Percentiles rank a stretch among this genome's conserved stretches.
phyloP scores from a whole-genome alignment of 192 early-diverging fungal species.

The Dissophora ornata region DNA sequence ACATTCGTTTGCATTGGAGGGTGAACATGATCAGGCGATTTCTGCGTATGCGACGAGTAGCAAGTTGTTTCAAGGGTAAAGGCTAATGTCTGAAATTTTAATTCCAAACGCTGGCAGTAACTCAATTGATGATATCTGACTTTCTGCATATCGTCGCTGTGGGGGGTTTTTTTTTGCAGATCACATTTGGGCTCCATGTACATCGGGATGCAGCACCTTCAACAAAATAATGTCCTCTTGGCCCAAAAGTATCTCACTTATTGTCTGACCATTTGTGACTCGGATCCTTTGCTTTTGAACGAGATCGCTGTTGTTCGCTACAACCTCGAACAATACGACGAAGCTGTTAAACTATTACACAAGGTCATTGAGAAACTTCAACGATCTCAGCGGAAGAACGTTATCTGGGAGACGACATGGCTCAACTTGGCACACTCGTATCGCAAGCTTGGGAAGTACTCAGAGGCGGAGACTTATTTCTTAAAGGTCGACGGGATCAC shows the following conservation, averaged over 20 bases:
- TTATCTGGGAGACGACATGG: slow-evolving; percentile 71
- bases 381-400: slow-evolving; percentile 52
- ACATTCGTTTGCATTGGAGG: slow-evolving; percentile 80
- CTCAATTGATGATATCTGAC: not conserved
- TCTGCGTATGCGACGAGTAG: slow-evolving; percentile 74
- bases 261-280: slow-evolving; percentile 62
- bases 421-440: slow-evolving; percentile 78
- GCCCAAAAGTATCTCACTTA: slow-evolving; percentile 71
- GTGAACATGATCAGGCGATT: slow-evolving; percentile 81
- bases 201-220: slow-evolving; percentile 83
- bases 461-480: slow-evolving; percentile 38
- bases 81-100: not conserved
- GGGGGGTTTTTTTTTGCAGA: too few species aligned
- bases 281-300: slow-evolving; percentile 77
- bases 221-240: slow-evolving; percentile 62
- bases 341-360: slow-evolving; percentile 65
- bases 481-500: slow-evolving; percentile 25
- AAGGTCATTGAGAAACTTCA: slow-evolving; percentile 64
- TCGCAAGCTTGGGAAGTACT: slow-evolving; percentile 59
- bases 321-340: slow-evolving; percentile 57
- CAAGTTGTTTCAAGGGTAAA: slow-evolving; percentile 68
- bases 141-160: not conserved
- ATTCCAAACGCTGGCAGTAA: too few species aligned
- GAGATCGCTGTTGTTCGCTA: slow-evolving; percentile 77
- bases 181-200: slow-evolving; percentile 77